phyloP scores from a whole-genome alignment of 1,284 basidiomycete species.

The Fistulina hepatica region DNA sequence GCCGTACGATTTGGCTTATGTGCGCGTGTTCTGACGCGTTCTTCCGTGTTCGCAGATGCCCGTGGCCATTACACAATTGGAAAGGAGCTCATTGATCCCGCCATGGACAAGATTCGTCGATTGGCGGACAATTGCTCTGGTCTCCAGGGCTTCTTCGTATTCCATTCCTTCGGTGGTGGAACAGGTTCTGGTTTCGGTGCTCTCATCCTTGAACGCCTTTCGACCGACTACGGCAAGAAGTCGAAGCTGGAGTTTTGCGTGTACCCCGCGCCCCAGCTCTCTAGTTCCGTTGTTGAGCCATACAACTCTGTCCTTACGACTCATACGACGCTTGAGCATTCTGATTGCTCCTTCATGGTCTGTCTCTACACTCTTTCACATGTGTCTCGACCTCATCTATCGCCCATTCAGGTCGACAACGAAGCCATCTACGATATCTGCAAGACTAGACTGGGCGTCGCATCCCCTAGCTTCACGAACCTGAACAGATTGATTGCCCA shows the following conservation, averaged over 20 bases:
- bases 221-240: constrained; percentile 98
- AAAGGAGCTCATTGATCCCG: constrained; percentile 87
- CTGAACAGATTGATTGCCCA: constrained; percentile 95
- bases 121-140: constrained; percentile 97
- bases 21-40: constrained; percentile 10
- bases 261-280: constrained; percentile 90
- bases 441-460: constrained; percentile 87
- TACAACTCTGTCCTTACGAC: constrained; percentile 99
- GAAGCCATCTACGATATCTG: constrained; percentile 99
- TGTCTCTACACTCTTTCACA: constrained; percentile 8
- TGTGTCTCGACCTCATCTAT: constrained; percentile 2
- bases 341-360: constrained; percentile 98
- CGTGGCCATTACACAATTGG: constrained; percentile 98
- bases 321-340: constrained; percentile 98
- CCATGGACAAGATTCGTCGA: constrained; percentile 93
- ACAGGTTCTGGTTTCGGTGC: constrained; percentile 99
- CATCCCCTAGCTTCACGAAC: constrained; percentile 87
- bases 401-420: constrained; percentile 68
- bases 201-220: constrained; percentile 90
- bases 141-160: constrained; percentile 99
- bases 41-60: constrained; percentile 53
- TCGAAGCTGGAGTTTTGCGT: constrained; percentile 99
- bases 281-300: constrained; percentile 96
- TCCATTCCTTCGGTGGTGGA: constrained; percentile 99
- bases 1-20: constrained; percentile 9